A percentile compares a stretch with the other conserved stretches of the same genome.
Evolutionary conservation across 306 rosid species (phyloP).

Genomic region (Arachis stenosperma): DNA sequence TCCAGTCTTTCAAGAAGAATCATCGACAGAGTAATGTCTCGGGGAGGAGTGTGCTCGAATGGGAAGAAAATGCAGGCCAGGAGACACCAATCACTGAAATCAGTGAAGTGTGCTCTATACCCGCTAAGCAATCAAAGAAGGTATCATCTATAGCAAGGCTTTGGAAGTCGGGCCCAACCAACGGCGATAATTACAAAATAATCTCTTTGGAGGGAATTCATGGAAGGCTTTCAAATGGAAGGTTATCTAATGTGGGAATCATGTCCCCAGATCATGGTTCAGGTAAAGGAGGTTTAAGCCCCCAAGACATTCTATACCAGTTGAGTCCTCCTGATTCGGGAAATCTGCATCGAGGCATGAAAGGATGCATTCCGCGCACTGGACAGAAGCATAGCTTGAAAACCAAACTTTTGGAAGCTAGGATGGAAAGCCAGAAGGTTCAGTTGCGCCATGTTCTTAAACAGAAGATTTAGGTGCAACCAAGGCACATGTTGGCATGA

Average conservation of each 20-base stretch:
- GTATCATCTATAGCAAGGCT: constrained; percentile 73
- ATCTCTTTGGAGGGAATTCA: constrained; percentile 71
- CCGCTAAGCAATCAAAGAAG: constrained; percentile 74
- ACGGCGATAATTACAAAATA: constrained; percentile 69
- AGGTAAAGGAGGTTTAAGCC: constrained; percentile 66
- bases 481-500: constrained; percentile 28
- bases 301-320: constrained; percentile 64
- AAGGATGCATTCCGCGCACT: constrained; percentile 79
- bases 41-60: constrained; percentile 62
- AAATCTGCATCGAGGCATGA: constrained; percentile 64
- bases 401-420: constrained; percentile 89
- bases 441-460: constrained; percentile 93
- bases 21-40: constrained; percentile 59
- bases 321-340: constrained; percentile 73
- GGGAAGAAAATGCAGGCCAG: constrained; percentile 71
- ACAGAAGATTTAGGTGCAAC: constrained; percentile 68
- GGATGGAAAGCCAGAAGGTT: constrained; percentile 84
- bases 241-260: constrained; percentile 58
- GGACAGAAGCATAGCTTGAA: constrained; percentile 78
- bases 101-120: constrained; percentile 69
- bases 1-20: constrained; percentile 63
- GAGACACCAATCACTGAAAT: constrained; percentile 76
- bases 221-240: constrained; percentile 76
- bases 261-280: constrained; percentile 71
- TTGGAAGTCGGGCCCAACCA: constrained; percentile 75